Percentiles rank a stretch among this genome's conserved stretches.
Conservation (phyloP, 2,329 filamentous ascomycete species). For the Juglanconis oblonga region DNA sequence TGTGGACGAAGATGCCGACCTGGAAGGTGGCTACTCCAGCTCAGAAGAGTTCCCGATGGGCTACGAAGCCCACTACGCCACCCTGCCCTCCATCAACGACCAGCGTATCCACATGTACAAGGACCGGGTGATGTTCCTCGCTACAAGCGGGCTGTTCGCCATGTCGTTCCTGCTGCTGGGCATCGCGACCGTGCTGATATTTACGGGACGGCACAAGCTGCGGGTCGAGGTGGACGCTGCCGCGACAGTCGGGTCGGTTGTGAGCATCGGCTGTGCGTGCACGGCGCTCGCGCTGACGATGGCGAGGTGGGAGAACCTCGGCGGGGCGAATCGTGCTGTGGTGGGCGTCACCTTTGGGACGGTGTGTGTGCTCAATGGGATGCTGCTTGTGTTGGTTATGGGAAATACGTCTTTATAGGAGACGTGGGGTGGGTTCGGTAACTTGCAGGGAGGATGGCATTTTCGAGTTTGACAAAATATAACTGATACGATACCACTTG, state of each 20-base stretch:
- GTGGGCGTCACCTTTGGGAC: slow-evolving; percentile 41
- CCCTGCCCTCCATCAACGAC: slow-evolving; percentile 49
- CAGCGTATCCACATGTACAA: slow-evolving; percentile 49
- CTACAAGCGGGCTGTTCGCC: slow-evolving; percentile 52
- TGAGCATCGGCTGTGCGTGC: slow-evolving; percentile 63
- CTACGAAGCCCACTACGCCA: slow-evolving; percentile 53
- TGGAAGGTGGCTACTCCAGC: slow-evolving; percentile 40
- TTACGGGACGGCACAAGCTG: slow-evolving; percentile 65
- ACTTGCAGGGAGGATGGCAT: background rate
- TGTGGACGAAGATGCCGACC: slow-evolving; percentile 38
- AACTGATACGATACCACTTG: background rate
- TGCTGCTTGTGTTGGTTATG: slow-evolving; percentile 50
- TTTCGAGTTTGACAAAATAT: background rate
- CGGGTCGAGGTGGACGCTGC: slow-evolving; percentile 71
- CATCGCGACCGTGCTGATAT: slow-evolving; percentile 63
- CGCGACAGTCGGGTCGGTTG: slow-evolving; percentile 66
- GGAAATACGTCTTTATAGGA: slow-evolving; percentile 30
- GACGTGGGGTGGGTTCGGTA: background rate
- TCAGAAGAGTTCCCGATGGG: slow-evolving; percentile 49
- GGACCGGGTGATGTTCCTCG: slow-evolving; percentile 54
- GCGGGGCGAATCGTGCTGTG: slow-evolving; percentile 40
- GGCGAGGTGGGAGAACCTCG: slow-evolving; percentile 45
- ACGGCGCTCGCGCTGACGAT: slow-evolving; percentile 58
- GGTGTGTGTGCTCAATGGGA: slow-evolving; percentile 48
- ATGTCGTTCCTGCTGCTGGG: slow-evolving; percentile 62